These are phyloP conservation scores for Lenwebbia sp. DNA, from an alignment of 345 rosid species.

Conservation along the genomic window DNA sequence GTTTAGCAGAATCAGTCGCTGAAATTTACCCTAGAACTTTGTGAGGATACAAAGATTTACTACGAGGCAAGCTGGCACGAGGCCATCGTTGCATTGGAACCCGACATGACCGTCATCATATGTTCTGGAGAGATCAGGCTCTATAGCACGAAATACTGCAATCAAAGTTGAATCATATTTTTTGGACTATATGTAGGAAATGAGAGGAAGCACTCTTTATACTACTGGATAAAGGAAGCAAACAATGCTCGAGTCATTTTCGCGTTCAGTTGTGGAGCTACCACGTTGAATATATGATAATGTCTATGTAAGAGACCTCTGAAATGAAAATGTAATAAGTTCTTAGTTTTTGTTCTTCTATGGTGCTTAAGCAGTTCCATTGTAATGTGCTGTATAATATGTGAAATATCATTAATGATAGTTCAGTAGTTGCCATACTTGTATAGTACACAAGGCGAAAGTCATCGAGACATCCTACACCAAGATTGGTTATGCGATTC, in stretches of 20 bases:
- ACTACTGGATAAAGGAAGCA: not conserved
- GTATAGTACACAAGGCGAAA: not conserved
- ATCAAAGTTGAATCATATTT: not conserved
- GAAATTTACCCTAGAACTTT: not conserved
- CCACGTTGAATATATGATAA: not conserved
- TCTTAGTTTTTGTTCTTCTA: not conserved
- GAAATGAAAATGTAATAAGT: not conserved
- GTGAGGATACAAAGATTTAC: not conserved
- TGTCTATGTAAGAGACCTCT: not conserved
- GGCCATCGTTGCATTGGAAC: not conserved
- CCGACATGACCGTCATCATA: not conserved
- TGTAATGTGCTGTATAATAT: conserved; percentile 1
- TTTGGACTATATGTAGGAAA: not conserved
- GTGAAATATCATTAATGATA: not conserved
- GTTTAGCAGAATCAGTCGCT: not conserved
- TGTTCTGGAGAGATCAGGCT: not conserved
- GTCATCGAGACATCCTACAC: not conserved
- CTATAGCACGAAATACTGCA: not conserved
- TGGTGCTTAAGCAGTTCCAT: conserved; percentile 12
- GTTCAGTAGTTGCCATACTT: not conserved
- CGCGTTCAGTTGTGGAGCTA: not conserved
- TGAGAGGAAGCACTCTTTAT: not conserved
- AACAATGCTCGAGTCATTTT: not conserved
- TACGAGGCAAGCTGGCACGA: not conserved
- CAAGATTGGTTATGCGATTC: not conserved